Conservation (phyloP, 192 early-diverging fungal genomes). For the Coemansia sp. region DNA sequence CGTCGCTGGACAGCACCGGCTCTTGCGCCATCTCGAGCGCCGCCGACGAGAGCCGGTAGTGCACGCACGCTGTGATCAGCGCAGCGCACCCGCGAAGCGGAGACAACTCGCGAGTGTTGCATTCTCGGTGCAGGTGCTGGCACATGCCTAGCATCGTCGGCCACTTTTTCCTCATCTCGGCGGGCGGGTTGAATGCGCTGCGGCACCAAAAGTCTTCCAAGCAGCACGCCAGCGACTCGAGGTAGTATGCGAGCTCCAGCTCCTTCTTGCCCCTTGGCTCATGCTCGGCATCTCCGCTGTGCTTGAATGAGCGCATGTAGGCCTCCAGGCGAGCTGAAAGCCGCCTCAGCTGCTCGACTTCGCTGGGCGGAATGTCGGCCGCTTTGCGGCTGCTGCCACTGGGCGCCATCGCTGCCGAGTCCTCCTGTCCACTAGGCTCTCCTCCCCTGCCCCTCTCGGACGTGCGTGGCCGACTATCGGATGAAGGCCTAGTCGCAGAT, state of each 20-base stretch:
- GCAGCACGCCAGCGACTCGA: conserved; percentile 53
- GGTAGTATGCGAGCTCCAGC: conserved; percentile 43
- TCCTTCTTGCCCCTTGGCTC: conserved; percentile 20
- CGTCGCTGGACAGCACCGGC: neutral
- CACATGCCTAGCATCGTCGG: conserved; percentile 45
- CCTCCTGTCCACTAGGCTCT: neutral
- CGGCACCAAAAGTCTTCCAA: conserved; percentile 49
- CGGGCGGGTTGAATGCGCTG: conserved; percentile 20
- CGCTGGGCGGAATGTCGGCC: conserved; percentile 6
- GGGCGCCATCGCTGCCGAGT: neutral
- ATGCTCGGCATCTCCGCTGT: conserved; percentile 44
- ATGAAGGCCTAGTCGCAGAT: neutral
- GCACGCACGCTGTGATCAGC: conserved; percentile 25
- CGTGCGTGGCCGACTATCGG: neutral
- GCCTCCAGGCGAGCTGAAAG: conserved; percentile 26
- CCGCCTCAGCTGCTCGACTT: conserved; percentile 32
- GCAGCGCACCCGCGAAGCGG: conserved; percentile 37
- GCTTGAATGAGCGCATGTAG: conserved; percentile 45
- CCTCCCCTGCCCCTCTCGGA: neutral
- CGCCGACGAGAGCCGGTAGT: conserved; percentile 38
- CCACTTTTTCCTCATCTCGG: conserved; percentile 44
- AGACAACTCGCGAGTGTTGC: conserved; percentile 18
- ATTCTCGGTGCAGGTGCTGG: conserved; percentile 23
- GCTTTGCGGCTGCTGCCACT: neutral
- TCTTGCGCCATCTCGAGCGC: conserved; percentile 11